phyloP scores from a whole-genome alignment of 208 protist genomes.

The Naegleria fowleri region DNA sequence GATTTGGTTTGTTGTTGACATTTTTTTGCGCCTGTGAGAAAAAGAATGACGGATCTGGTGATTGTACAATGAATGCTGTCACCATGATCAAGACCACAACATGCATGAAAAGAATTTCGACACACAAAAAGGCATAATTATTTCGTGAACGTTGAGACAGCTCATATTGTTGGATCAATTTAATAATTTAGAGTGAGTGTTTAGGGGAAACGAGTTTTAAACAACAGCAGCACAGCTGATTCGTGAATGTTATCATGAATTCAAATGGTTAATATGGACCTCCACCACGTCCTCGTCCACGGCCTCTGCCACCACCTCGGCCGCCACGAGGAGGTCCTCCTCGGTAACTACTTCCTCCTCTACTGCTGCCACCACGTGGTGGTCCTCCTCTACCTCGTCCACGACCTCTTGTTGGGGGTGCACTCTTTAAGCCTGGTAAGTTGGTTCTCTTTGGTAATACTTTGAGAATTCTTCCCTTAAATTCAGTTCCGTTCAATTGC shows the following conservation, averaged over 20 bases:
- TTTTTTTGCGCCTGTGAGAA: too few relatives aligned
- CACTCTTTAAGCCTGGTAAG: background rate
- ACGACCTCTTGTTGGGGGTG: background rate
- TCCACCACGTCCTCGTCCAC: background rate
- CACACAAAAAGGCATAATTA: too few relatives aligned
- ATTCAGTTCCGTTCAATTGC: constrained; percentile 32
- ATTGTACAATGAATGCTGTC: too few relatives aligned
- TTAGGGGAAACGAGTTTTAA: too few relatives aligned
- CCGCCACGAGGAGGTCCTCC: background rate
- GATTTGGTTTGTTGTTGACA: background rate
- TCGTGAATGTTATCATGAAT: too few relatives aligned
- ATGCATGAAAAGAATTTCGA: too few relatives aligned
- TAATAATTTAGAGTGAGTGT: too few relatives aligned
- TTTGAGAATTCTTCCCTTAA: constrained; percentile 38
- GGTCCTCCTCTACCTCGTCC: background rate
- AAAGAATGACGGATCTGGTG: too few relatives aligned
- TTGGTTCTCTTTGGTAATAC: constrained; percentile 33
- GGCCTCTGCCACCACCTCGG: background rate
- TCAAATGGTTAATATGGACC: background rate
- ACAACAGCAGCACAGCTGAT: too few relatives aligned
- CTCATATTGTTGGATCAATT: too few relatives aligned
- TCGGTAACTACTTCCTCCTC: background rate
- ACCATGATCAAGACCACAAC: too few relatives aligned
- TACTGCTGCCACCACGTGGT: background rate
- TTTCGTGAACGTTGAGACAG: too few relatives aligned